Evolutionary conservation across 1,284 basidiomycete species (phyloP).

Genomic region (Malassezia furfur): DNA sequence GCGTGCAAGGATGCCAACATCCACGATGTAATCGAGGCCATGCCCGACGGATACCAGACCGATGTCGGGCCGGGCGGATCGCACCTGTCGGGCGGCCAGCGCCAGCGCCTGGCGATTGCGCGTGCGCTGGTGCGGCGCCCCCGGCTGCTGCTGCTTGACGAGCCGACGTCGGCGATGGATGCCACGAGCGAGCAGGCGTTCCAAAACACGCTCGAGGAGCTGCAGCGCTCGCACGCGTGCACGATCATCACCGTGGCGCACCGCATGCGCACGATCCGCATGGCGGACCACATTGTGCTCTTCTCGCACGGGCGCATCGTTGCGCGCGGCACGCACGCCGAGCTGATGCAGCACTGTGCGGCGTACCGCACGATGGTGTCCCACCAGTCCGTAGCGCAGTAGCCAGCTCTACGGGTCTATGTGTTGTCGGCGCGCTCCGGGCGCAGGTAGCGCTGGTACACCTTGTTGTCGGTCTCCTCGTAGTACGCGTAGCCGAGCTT

Average conservation of each 20-base stretch:
- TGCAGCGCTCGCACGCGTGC: slow-evolving; percentile 37
- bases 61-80: slow-evolving; percentile 87
- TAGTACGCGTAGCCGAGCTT: slow-evolving; percentile 74
- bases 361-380: slow-evolving; percentile 32
- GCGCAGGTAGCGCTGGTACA: slow-evolving; percentile 67
- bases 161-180: slow-evolving; percentile 42
- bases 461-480: slow-evolving; percentile 83
- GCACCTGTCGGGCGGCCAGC: slow-evolving; percentile 52
- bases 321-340: slow-evolving; percentile 35
- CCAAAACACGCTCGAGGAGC: slow-evolving; percentile 31
- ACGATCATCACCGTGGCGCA: slow-evolving; percentile 41
- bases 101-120: slow-evolving; percentile 42
- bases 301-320: slow-evolving; percentile 34
- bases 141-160: slow-evolving; percentile 36
- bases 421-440: background rate
- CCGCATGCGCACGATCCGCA: slow-evolving; percentile 40
- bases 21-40: slow-evolving; percentile 65
- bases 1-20: slow-evolving; percentile 40
- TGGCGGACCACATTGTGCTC: slow-evolving; percentile 41
- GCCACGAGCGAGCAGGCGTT: slow-evolving; percentile 42
- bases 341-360: slow-evolving; percentile 26
- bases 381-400: slow-evolving; percentile 24
- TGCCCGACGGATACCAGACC: slow-evolving; percentile 84
- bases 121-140: slow-evolving; percentile 40
- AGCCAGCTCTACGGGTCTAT: background rate